A percentile compares a stretch with the other conserved stretches of the same genome.
These are phyloP conservation scores for Tricholoma terreum DNA, from an alignment of 768 basidiomycete species.

Conservation along the genomic window DNA sequence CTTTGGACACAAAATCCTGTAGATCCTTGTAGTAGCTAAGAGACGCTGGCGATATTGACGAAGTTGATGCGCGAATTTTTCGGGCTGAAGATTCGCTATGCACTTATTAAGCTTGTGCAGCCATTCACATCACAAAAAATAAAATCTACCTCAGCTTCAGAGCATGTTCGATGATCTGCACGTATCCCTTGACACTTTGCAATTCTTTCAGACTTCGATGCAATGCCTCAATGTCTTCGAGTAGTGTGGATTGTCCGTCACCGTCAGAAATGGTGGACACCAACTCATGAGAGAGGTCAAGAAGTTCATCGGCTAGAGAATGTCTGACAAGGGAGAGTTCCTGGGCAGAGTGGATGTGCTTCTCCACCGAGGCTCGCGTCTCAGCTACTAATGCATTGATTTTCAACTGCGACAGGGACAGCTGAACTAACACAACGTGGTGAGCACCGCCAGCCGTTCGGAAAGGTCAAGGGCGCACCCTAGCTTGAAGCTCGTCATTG, in stretches of 20 bases:
- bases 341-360: conserved; percentile 61
- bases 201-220: conserved; percentile 78
- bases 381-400: conserved; percentile 45
- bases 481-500: conserved; percentile 39
- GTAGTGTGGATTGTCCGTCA: conserved; percentile 55
- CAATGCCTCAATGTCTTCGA: conserved; percentile 80
- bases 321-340: conserved; percentile 76
- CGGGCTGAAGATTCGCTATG: conserved; percentile 56
- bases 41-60: conserved; percentile 40
- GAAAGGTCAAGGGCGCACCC: conserved; percentile 37
- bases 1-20: conserved; percentile 55
- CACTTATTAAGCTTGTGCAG: background rate
- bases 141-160: conserved; percentile 68
- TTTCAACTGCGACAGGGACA: conserved; percentile 47
- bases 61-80: conserved; percentile 41
- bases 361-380: conserved; percentile 45
- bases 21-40: conserved; percentile 60
- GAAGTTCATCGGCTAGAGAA: conserved; percentile 73
- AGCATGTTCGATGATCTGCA: conserved; percentile 67
- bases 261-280: conserved; percentile 51
- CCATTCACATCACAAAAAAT: background rate
- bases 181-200: conserved; percentile 72
- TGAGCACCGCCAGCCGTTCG: conserved; percentile 26
- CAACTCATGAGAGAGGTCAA: conserved; percentile 62
- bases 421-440: conserved; percentile 50